A percentile compares a stretch with the other conserved stretches of the same genome.
These are phyloP conservation scores for Fraxinus platypoda DNA, from an alignment of 305 asterid species.

Conservation along the genomic window DNA sequence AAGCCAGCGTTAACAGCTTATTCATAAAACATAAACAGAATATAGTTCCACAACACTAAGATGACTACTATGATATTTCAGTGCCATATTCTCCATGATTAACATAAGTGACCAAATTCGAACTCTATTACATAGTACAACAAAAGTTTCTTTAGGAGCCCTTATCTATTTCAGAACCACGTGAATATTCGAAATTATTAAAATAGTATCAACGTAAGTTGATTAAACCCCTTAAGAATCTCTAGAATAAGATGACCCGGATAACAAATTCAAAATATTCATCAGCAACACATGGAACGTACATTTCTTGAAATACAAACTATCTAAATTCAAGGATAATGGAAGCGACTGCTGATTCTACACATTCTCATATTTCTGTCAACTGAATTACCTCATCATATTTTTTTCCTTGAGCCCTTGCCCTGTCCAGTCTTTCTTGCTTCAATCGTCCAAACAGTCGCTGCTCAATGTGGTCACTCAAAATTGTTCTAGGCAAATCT, in stretches of 20 bases:
- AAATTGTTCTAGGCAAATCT: constrained; percentile 83
- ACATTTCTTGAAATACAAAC: constrained; percentile 14
- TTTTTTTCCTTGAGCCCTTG: constrained; percentile 73
- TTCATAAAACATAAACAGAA: background rate
- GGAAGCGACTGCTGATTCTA: constrained; percentile 16
- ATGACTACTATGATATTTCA: background rate
- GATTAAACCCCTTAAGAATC: constrained; percentile 8
- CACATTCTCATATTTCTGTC: constrained; percentile 5
- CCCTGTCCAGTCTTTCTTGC: constrained; percentile 92
- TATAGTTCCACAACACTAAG: background rate
- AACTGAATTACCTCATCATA: constrained; percentile 75
- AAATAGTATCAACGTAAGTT: background rate
- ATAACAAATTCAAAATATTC: constrained; percentile 17
- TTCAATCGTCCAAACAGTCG: constrained; percentile 70
- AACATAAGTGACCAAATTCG: background rate
- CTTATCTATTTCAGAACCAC: background rate
- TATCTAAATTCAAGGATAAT: constrained; percentile 18
- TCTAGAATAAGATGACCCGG: background rate
- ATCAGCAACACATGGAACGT: constrained; percentile 19
- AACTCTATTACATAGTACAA: background rate
- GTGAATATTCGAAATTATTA: background rate
- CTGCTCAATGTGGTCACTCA: constrained; percentile 95
- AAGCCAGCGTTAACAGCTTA: background rate
- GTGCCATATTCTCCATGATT: background rate
- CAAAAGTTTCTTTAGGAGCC: background rate